Evolutionary conservation across 441 rosid species (phyloP).

Genomic region (Gossypium laxum): DNA sequence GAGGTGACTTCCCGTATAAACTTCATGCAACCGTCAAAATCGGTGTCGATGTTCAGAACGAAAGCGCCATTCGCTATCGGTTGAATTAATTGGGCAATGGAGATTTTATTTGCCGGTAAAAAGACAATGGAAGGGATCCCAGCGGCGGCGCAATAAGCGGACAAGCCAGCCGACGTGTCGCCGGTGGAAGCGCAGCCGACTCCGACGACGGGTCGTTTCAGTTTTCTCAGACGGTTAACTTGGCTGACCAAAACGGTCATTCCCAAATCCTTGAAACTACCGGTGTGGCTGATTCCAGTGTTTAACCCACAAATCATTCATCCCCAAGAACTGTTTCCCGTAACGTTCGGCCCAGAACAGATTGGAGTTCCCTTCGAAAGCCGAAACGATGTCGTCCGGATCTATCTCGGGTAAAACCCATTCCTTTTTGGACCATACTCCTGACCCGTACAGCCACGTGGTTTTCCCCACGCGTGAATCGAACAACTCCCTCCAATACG

Average conservation of each 20-base stretch:
- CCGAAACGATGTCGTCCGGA: conserved; percentile 55
- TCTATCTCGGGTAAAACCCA: conserved; percentile 63
- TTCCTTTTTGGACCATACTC: conserved; percentile 65
- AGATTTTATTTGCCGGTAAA: conserved; percentile 54
- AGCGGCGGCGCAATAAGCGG: conserved; percentile 55
- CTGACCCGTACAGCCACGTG: conserved; percentile 62
- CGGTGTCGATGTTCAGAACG: not conserved
- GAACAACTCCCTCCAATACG: conserved; percentile 52
- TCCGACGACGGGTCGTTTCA: conserved; percentile 46
- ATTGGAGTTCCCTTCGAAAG: conserved; percentile 59
- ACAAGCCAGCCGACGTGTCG: conserved; percentile 52
- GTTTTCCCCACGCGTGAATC: conserved; percentile 62
- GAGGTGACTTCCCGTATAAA: not conserved
- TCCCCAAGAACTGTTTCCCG: conserved; percentile 43
- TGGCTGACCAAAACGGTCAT: conserved; percentile 66
- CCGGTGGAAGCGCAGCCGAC: conserved; percentile 65
- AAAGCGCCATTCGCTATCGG: conserved; percentile 54
- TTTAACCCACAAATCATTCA: conserved; percentile 67
- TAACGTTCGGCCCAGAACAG: conserved; percentile 61
- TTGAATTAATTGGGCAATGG: conserved; percentile 59
- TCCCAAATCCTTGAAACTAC: conserved; percentile 62
- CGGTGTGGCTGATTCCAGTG: conserved; percentile 65
- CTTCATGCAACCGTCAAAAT: not conserved
- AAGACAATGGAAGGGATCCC: conserved; percentile 59
- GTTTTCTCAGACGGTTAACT: conserved; percentile 44